Conservation (phyloP, 2,329 filamentous ascomycete genomes). For the Pestalotiopsis sp. region DNA sequence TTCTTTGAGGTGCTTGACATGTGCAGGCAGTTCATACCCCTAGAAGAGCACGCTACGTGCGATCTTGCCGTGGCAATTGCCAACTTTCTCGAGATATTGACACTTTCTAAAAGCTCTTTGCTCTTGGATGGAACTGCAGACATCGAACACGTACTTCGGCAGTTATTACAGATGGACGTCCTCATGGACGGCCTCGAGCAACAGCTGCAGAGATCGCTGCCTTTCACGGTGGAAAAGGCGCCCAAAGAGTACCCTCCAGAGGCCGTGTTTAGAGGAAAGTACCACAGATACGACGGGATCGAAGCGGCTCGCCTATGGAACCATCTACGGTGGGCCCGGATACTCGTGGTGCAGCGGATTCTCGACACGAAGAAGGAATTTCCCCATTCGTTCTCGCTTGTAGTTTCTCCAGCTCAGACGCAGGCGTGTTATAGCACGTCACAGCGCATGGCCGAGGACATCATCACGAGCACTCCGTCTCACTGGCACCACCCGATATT, state of each 20-base stretch:
- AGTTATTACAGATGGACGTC: constrained; percentile 40
- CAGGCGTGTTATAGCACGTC: constrained; percentile 35
- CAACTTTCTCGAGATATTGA: constrained; percentile 39
- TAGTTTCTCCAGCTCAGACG: constrained; percentile 31
- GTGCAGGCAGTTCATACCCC: constrained; percentile 33
- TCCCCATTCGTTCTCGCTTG: constrained; percentile 36
- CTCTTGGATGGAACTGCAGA: constrained; percentile 37
- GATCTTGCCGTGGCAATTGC: constrained; percentile 42
- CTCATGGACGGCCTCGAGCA: constrained; percentile 41
- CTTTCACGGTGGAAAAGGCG: constrained; percentile 32
- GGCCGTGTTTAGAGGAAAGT: constrained; percentile 51
- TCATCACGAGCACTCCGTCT: constrained; percentile 45
- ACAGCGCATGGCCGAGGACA: constrained; percentile 40
- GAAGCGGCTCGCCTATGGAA: constrained; percentile 58
- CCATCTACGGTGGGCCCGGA: constrained; percentile 59
- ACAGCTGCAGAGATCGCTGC: constrained; percentile 35
- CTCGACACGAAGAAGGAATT: constrained; percentile 38
- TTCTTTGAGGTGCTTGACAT: constrained; percentile 45
- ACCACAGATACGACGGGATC: constrained; percentile 55
- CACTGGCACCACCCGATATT: constrained; percentile 53
- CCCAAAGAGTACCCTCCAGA: constrained; percentile 32
- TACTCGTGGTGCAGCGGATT: constrained; percentile 52
- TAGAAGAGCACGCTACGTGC: constrained; percentile 38
- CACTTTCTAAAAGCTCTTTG: constrained; percentile 32
- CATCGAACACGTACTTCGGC: constrained; percentile 35